These are phyloP conservation scores for Hirsutella thompsonii DNA, from an alignment of 2,329 filamentous ascomycete species.

Conservation along the genomic window DNA sequence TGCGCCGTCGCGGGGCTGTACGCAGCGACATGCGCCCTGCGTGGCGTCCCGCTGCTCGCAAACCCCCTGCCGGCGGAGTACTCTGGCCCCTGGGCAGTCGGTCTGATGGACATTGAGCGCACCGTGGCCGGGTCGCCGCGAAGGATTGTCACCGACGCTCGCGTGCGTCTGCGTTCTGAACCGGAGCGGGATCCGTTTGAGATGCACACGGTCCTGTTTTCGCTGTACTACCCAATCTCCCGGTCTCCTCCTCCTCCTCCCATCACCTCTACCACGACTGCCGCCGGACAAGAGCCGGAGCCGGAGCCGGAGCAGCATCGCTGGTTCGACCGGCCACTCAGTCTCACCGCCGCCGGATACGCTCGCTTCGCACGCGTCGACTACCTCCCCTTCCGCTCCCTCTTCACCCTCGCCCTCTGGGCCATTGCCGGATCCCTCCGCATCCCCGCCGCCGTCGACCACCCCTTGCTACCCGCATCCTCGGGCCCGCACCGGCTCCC, in stretches of 20 bases:
- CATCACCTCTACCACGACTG: too few relatives aligned
- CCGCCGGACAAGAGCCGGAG: too few relatives aligned
- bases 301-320: conserved; percentile 18
- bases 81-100: conserved; percentile 30
- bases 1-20: too few relatives aligned
- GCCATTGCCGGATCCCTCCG: conserved; percentile 27
- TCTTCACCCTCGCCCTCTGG: conserved; percentile 29
- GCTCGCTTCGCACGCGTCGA: conserved; percentile 30
- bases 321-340: conserved; percentile 31
- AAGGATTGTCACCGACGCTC: conserved; percentile 16
- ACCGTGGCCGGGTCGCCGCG: conserved; percentile 20
- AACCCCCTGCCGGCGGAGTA: conserved; percentile 27
- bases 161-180: conserved; percentile 14
- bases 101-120: conserved; percentile 33
- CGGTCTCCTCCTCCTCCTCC: too few relatives aligned
- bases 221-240: conserved; percentile 37
- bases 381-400: conserved; percentile 26
- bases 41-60: conserved; percentile 28
- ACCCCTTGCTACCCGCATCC: conserved; percentile 18
- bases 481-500: conserved; percentile 18
- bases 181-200: conserved; percentile 27
- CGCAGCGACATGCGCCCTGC: too few relatives aligned
- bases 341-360: conserved; percentile 31
- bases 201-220: conserved; percentile 33
- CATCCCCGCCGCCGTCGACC: conserved; percentile 35